These are phyloP conservation scores for Talinum fruticosum DNA, from an alignment of 148 eudicot species.

Conservation along the genomic window DNA sequence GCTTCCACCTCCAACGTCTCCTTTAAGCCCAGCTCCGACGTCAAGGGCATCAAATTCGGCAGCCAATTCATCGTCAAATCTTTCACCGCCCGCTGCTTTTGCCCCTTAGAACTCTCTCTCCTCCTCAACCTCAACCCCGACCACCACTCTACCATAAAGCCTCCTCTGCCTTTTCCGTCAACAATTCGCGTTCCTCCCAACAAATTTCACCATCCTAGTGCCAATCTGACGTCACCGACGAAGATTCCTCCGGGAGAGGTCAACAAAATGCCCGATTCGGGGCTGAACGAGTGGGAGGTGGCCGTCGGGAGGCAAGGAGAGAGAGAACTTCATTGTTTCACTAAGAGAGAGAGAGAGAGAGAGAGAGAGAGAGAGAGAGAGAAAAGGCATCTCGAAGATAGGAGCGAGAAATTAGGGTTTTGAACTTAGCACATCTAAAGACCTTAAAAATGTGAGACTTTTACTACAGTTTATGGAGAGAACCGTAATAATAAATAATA, in stretches of 20 bases:
- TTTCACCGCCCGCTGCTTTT: constrained; percentile 78
- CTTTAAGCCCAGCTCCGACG: constrained; percentile 67
- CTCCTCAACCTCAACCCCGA: constrained; percentile 64
- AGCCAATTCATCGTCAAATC: constrained; percentile 89
- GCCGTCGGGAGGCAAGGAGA: constrained; percentile 58
- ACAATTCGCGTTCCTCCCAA: constrained; percentile 67
- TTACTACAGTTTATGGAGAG: too few species aligned
- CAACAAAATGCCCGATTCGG: constrained; percentile 54
- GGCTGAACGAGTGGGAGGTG: constrained; percentile 56
- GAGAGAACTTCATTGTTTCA: constrained; percentile 48
- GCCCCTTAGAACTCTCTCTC: constrained; percentile 55
- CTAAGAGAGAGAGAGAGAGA: too few species aligned
- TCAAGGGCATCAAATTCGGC: constrained; percentile 85
- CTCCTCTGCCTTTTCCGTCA: constrained; percentile 37
- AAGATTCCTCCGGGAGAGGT: constrained; percentile 81
- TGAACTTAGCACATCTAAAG: too few species aligned
- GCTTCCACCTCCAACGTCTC: constrained; percentile 39
- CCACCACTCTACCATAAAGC: neutral
- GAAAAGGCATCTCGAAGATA: too few species aligned
- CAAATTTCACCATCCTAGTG: constrained; percentile 87
- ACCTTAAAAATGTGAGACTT: too few species aligned
- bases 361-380: too few species aligned
- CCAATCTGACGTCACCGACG: constrained; percentile 61
- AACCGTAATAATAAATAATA: too few species aligned
- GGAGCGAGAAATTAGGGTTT: too few species aligned